Evolutionary conservation across 352 stramenopile genomes (phyloP), one percentile per base, ranked within the genome.

Genomic region (Pythium inflatum): DNA sequence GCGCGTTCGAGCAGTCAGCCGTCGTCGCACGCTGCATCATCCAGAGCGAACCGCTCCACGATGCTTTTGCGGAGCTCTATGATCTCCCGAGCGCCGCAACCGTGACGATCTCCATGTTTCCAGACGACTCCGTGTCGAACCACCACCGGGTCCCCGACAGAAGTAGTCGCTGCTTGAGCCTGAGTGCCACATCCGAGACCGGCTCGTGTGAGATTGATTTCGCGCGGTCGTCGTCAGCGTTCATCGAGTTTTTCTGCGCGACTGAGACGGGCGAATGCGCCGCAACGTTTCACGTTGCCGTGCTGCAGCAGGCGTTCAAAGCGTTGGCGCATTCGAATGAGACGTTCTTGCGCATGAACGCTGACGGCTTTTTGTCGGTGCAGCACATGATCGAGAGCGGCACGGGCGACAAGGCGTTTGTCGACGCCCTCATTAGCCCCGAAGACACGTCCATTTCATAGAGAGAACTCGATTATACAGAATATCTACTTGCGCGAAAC

Each of bases 151-250:
- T 11, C 8, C 14, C 20, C 18, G n/a, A 27, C 40, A 12, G 27
- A 30, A 61, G 59, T 24, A 33, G 50, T 3, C 38, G 59, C 1
- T 73, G 70, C 40, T 66, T 95, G n/a, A 80, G 79, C 34, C 74
- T 95, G 36, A 89, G 86, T 50, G 84, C 87, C 1, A 85, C 71
- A 30, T 92, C 85, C 1, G 84, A 91, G 58, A 92, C 78, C 1
- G 87, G 87, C 3, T 88, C 84, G 24, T 94, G 88, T 46, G 88
- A 94, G 63, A 95, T 95, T 50, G 85, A 85, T 11, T 93, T 95
- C 68, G 78, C 79, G 6, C 78, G 74, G 1, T 81, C 75, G 28
- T 95, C 88, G 27, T 75, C 78, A 9, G 88, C 88, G 28, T 92
- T 95, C 70, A 93, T 95, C 53, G 85, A 95, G 74, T 93, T 91